These are phyloP conservation scores for Coniferiporia sulphurascens DNA, from an alignment of 1,284 basidiomycete genomes.

Conservation along the genomic window DNA sequence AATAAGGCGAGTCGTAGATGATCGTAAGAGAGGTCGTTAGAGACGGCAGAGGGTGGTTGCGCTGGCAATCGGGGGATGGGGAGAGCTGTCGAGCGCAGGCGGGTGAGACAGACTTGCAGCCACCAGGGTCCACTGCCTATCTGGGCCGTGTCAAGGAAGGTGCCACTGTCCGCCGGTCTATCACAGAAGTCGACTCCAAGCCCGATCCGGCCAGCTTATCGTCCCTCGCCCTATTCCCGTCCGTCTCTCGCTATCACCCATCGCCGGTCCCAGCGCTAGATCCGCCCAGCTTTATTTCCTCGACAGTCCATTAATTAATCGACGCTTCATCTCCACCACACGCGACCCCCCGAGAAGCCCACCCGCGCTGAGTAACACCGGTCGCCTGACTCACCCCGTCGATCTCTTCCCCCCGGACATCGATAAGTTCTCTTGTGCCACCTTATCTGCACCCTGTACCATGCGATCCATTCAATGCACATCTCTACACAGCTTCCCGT, in stretches of 20 bases:
- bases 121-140: constrained; percentile 10
- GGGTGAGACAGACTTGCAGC: neutral
- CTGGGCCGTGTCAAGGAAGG: neutral
- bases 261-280: neutral
- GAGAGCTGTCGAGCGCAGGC: neutral
- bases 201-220: neutral
- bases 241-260: neutral
- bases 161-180: neutral
- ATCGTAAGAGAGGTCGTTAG: constrained; percentile 17
- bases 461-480: no score
- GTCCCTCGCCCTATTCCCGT: neutral
- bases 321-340: no score
- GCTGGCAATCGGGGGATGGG: constrained; percentile 15
- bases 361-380: no score
- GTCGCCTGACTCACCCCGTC: no score
- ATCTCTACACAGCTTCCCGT: no score
- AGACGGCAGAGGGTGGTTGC: constrained; percentile 8
- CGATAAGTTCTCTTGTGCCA: no score
- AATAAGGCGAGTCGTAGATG: constrained; percentile 1
- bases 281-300: neutral
- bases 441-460: no score
- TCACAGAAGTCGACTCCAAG: neutral
- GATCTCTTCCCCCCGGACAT: no score
- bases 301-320: no score
- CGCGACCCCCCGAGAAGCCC: no score